Percentiles rank a stretch among this genome's conserved stretches.
Evolutionary conservation across 768 basidiomycete species (phyloP).

Genomic region (Termitomyces sp.): DNA sequence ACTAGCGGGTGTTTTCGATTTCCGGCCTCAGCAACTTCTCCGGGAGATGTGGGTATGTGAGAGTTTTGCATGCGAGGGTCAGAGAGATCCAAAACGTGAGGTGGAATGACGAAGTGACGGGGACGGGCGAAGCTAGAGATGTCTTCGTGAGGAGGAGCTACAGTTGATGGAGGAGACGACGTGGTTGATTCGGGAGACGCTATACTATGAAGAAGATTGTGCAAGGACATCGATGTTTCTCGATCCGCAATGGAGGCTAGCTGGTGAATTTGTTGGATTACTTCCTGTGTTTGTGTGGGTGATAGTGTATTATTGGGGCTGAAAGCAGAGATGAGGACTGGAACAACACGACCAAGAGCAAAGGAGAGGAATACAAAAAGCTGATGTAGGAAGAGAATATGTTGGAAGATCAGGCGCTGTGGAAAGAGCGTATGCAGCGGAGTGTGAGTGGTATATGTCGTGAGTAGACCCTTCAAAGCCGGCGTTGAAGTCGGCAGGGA

Average conservation of each 20-base stretch:
- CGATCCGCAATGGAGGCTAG: conserved; percentile 39
- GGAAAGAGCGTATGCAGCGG: conserved; percentile 43
- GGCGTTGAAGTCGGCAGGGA: conserved; percentile 12
- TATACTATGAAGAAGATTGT: conserved; percentile 50
- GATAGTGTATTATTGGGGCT: conserved; percentile 36
- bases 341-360: conserved; percentile 65
- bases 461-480: conserved; percentile 13
- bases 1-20: conserved; percentile 24
- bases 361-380: conserved; percentile 70
- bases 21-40: background rate
- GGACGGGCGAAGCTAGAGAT: conserved; percentile 32
- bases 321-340: conserved; percentile 57
- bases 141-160: conserved; percentile 18
- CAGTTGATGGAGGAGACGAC: conserved; percentile 10
- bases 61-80: conserved; percentile 2
- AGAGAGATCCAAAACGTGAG: conserved; percentile 4
- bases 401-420: conserved; percentile 64
- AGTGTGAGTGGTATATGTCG: conserved; percentile 20
- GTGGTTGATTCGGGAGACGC: conserved; percentile 23
- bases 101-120: conserved; percentile 23
- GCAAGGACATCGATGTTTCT: conserved; percentile 54
- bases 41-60: background rate
- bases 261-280: conserved; percentile 30
- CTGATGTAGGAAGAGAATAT: conserved; percentile 72
- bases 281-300: conserved; percentile 36